phyloP scores from a whole-genome alignment of 805 yeast genomes.

The Metschnikowia santaceciliae region DNA sequence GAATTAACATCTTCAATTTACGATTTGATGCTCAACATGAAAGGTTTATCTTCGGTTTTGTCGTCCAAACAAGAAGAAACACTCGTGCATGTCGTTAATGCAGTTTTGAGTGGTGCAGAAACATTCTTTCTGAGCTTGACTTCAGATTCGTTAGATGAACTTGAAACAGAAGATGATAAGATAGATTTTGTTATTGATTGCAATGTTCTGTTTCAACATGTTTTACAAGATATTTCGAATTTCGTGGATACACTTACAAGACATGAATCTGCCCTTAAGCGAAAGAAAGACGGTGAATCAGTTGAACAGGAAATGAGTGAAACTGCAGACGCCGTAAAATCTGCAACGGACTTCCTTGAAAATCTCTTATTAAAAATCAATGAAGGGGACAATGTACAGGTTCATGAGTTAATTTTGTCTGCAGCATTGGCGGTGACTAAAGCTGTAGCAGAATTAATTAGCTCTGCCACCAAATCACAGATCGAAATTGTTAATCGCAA shows the following conservation, averaged over 20 bases:
- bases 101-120: conserved; percentile 58
- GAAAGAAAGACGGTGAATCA: conserved; percentile 43
- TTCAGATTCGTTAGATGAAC: conserved; percentile 47
- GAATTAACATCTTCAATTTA: conserved; percentile 57
- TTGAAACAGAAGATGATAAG: conserved; percentile 57
- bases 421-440: conserved; percentile 80
- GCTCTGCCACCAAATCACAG: conserved; percentile 77
- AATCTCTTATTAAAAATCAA: conserved; percentile 51
- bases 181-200: conserved; percentile 74
- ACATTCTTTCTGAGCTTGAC: conserved; percentile 57
- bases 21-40: conserved; percentile 62
- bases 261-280: conserved; percentile 11
- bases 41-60: conserved; percentile 61
- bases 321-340: conserved; percentile 66
- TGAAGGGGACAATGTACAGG: conserved; percentile 56
- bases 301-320: conserved; percentile 71
- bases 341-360: conserved; percentile 59
- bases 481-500: conserved; percentile 74
- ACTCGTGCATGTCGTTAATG: conserved; percentile 46
- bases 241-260: conserved; percentile 51
- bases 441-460: conserved; percentile 67
- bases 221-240: conserved; percentile 54
- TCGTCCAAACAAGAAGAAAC: conserved; percentile 52
- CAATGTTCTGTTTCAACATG: conserved; percentile 69
- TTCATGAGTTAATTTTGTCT: conserved; percentile 70